A percentile compares a stretch with the other conserved stretches of the same genome.
Conservation (phyloP, 805 yeast species). For the Spathaspora arborariae region DNA sequence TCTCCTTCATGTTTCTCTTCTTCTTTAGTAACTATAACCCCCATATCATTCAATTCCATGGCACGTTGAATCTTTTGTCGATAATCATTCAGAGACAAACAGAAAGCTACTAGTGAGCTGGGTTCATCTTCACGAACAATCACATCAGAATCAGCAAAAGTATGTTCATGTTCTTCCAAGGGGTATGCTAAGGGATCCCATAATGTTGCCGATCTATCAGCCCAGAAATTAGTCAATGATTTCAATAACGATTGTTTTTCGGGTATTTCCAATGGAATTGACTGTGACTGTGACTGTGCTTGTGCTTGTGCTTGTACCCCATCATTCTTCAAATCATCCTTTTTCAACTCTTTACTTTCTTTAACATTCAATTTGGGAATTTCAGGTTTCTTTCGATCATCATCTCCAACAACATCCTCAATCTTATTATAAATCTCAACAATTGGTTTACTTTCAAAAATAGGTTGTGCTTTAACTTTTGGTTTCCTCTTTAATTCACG, state of each 20-base stretch:
- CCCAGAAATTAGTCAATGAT: conserved; percentile 90
- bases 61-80: conserved; percentile 50
- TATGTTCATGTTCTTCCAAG: conserved; percentile 73
- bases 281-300: neutral
- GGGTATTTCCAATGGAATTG: conserved; percentile 23
- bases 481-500: conserved; percentile 61
- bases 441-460: conserved; percentile 74
- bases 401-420: conserved; percentile 72
- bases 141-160: conserved; percentile 90
- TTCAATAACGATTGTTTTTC: conserved; percentile 79
- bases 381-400: conserved; percentile 6
- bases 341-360: conserved; percentile 6
- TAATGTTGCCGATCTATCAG: conserved; percentile 89
- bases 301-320: neutral
- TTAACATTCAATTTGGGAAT: neutral
- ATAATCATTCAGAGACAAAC: conserved; percentile 83
- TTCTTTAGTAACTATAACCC: conserved; percentile 1
- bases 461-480: conserved; percentile 64
- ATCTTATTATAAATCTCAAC: conserved; percentile 89
- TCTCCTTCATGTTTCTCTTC: conserved; percentile 9
- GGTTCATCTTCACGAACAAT: conserved; percentile 96
- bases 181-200: conserved; percentile 95
- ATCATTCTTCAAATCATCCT: conserved; percentile 8
- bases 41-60: conserved; percentile 8
- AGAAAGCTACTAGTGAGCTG: conserved; percentile 88